phyloP scores from a whole-genome alignment of 495 filamentous ascomycete species.

The Achaetomiella virescens region DNA sequence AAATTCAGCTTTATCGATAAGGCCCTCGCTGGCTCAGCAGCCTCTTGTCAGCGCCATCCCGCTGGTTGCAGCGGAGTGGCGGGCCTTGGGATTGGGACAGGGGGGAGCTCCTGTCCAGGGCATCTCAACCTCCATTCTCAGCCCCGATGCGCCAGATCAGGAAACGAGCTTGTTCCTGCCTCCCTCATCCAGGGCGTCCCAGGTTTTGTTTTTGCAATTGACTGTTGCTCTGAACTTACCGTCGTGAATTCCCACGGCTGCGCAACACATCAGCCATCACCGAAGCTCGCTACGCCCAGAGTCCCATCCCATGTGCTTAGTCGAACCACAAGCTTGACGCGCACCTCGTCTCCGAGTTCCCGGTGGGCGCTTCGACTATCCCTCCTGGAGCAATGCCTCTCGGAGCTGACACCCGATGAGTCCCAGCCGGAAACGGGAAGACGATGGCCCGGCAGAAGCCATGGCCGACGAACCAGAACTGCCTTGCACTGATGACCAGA shows the following conservation, averaged over 20 bases:
- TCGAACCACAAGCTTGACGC: background rate
- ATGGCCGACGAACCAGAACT: constrained; percentile 40
- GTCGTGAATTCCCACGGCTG: no score
- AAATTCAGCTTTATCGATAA: constrained; percentile 20
- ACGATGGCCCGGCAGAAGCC: constrained; percentile 37
- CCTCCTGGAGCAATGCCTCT: constrained; percentile 30
- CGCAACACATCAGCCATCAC: background rate
- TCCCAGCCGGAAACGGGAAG: constrained; percentile 39
- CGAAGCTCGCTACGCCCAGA: constrained; percentile 1
- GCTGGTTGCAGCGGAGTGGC: background rate
- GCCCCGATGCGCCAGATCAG: constrained; percentile 4
- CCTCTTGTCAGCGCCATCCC: background rate
- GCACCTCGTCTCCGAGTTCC: background rate
- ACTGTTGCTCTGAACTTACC: background rate
- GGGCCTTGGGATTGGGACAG: background rate
- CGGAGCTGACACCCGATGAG: constrained; percentile 40
- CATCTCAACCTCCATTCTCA: background rate
- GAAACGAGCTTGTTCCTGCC: background rate
- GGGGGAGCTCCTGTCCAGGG: constrained; percentile 21
- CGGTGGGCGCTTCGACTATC: background rate
- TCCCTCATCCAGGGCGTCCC: background rate
- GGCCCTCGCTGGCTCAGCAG: constrained; percentile 5
- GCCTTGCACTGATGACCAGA: constrained; percentile 23
- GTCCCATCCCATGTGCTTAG: background rate
- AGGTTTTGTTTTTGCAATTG: background rate